These are phyloP conservation scores for Epichloe typhina DNA, from an alignment of 2,329 filamentous ascomycete genomes.

Conservation along the genomic window DNA sequence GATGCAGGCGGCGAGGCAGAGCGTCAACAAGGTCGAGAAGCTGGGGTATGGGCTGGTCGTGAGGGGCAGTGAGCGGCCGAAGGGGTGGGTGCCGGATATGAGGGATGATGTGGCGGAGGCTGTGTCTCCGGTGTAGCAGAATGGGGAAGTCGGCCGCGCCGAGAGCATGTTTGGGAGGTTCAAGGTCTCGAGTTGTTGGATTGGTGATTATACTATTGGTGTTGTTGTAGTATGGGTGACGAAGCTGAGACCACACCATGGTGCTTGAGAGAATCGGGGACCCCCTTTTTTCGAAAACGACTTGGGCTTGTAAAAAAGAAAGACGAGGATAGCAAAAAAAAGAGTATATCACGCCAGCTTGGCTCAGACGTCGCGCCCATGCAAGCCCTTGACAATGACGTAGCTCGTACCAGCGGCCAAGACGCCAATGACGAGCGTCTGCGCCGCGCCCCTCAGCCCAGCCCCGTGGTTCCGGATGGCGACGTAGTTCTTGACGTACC, in stretches of 20 bases:
- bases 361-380: constrained; percentile 13
- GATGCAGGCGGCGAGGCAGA: constrained; percentile 71
- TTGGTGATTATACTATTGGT: too few species aligned
- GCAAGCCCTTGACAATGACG: constrained; percentile 44
- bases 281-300: too few species aligned
- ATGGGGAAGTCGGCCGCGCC: not conserved
- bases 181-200: too few species aligned
- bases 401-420: constrained; percentile 55
- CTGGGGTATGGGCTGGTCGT: constrained; percentile 80
- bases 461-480: constrained; percentile 37
- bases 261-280: too few species aligned
- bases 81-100: constrained; percentile 82
- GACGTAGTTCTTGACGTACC: constrained; percentile 49
- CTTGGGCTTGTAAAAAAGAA: too few species aligned
- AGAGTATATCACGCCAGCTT: too few species aligned
- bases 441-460: constrained; percentile 42
- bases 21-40: constrained; percentile 88
- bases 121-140: constrained; percentile 13
- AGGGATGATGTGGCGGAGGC: constrained; percentile 21
- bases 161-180: not conserved
- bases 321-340: not conserved
- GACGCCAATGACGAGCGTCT: constrained; percentile 52
- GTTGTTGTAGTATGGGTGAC: too few species aligned
- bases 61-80: constrained; percentile 74
- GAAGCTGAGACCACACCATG: too few species aligned